phyloP scores from a whole-genome alignment of 768 basidiomycete species.

The Auriculariales sp. region DNA sequence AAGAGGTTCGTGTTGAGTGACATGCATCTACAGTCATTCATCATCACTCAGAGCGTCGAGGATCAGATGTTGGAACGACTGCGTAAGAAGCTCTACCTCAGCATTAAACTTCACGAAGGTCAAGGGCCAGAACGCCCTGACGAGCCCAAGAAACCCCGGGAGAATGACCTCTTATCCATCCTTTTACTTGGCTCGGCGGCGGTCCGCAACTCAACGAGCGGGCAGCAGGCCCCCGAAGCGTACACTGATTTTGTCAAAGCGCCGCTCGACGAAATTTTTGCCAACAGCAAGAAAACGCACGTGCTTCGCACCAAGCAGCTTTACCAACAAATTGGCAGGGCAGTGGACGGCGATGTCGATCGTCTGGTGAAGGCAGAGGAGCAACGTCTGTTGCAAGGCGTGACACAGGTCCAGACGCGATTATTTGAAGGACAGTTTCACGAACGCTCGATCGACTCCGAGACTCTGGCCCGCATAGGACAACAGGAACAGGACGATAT shows the following conservation, averaged over 20 bases:
- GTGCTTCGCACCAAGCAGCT: conserved; percentile 28
- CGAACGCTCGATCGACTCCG: conserved; percentile 14
- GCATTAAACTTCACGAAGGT: conserved; percentile 39
- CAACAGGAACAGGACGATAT: conserved; percentile 20
- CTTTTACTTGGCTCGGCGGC: conserved; percentile 12
- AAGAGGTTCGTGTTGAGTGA: conserved; percentile 19
- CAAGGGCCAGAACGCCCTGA: conserved; percentile 9
- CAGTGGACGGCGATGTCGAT: conserved; percentile 17
- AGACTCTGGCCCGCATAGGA: too few species aligned
- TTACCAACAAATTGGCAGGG: conserved; percentile 22
- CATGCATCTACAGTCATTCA: background rate
- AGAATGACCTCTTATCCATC: conserved; percentile 37
- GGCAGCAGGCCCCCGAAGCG: conserved; percentile 23
- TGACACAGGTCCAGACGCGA: conserved; percentile 43
- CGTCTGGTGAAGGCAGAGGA: conserved; percentile 41
- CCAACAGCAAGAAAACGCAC: conserved; percentile 29
- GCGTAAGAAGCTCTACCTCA: conserved; percentile 55
- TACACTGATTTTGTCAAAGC: conserved; percentile 31
- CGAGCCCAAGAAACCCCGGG: conserved; percentile 14
- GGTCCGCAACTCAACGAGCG: background rate
- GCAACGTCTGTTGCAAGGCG: conserved; percentile 30
- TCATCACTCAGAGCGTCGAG: conserved; percentile 33
- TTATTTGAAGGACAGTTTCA: conserved; percentile 38
- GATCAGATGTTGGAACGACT: conserved; percentile 64
- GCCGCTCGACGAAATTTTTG: conserved; percentile 28